Evolutionary conservation across 2,329 filamentous ascomycete genomes (phyloP).

Genomic region (Ophiognomonia clavigignenti-juglandacearum): DNA sequence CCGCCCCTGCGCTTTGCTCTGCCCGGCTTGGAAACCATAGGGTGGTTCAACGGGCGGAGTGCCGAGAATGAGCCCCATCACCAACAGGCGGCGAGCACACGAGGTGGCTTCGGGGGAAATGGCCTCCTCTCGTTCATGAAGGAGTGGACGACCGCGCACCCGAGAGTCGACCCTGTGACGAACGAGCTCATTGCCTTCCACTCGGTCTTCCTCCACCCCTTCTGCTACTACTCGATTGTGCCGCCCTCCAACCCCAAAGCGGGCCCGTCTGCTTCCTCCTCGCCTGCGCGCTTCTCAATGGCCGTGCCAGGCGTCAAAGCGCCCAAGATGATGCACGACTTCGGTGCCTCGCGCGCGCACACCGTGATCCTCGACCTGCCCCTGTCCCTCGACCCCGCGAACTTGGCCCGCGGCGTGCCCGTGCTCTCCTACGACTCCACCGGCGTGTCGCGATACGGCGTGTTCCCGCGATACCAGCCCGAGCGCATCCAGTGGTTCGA

Average conservation of each 20-base stretch:
- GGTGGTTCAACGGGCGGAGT: slow-evolving; percentile 60
- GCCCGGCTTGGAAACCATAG: slow-evolving; percentile 61
- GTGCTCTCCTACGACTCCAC: slow-evolving; percentile 56
- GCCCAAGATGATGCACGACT: slow-evolving; percentile 74
- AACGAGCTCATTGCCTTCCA: slow-evolving; percentile 66
- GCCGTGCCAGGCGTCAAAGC: slow-evolving; percentile 56
- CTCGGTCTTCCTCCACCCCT: slow-evolving; percentile 59
- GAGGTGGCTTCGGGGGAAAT: slow-evolving; percentile 45
- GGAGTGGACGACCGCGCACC: slow-evolving; percentile 68
- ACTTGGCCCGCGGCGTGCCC: slow-evolving; percentile 50
- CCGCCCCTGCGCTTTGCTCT: slow-evolving; percentile 62
- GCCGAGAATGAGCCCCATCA: slow-evolving; percentile 44
- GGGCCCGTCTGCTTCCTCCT: slow-evolving; percentile 7
- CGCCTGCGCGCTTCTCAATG: slow-evolving; percentile 37
- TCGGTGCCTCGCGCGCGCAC: slow-evolving; percentile 58
- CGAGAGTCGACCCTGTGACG: slow-evolving; percentile 59
- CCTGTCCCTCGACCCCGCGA: slow-evolving; percentile 58
- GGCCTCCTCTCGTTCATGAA: slow-evolving; percentile 57
- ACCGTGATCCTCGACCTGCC: slow-evolving; percentile 68
- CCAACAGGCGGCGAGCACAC: slow-evolving; percentile 1
- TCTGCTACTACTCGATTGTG: slow-evolving; percentile 58
- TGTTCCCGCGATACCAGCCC: slow-evolving; percentile 60
- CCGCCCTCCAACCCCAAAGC: slow-evolving; percentile 8
- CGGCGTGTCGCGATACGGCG: slow-evolving; percentile 56
- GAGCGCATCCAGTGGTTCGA: slow-evolving; percentile 60